Percentiles rank a stretch among this genome's conserved stretches.
These are phyloP conservation scores for Chlorella sp. DNA, from an alignment of 139 green algal species.

Conservation along the genomic window DNA sequence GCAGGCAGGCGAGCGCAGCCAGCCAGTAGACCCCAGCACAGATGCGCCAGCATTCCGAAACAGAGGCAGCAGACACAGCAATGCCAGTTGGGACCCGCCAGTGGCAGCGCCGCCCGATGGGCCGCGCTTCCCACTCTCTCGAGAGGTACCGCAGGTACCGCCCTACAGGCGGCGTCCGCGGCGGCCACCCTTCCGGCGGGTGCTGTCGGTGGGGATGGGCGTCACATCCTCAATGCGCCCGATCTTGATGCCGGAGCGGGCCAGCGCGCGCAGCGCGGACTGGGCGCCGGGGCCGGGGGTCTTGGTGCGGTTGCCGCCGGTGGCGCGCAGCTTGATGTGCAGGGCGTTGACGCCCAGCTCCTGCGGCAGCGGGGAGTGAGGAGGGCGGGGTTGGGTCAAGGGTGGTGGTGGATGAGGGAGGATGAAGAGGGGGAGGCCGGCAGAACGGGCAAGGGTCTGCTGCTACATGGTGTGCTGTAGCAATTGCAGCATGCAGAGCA, in stretches of 20 bases:
- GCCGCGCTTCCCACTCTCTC: background rate
- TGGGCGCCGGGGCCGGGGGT: conserved; percentile 97
- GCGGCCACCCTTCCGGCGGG: conserved; percentile 96
- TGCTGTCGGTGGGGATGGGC: conserved; percentile 98
- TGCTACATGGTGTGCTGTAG: background rate
- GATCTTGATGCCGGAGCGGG: conserved; percentile 99
- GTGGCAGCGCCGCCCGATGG: background rate
- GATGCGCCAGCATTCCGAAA: no score
- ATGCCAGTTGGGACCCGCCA: background rate
- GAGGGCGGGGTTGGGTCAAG: background rate
- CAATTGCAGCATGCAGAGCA: background rate
- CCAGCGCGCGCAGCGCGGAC: conserved; percentile 96
- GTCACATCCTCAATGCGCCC: conserved; percentile 99
- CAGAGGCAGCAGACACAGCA: background rate
- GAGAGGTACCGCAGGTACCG: background rate
- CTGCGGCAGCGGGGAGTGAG: conserved; percentile 57
- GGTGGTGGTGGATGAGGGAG: background rate
- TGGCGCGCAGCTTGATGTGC: conserved; percentile 99
- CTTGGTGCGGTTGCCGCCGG: conserved; percentile 99
- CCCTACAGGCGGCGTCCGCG: conserved; percentile 93
- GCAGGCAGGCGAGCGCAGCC: background rate
- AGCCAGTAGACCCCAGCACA: background rate
- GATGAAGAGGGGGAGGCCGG: background rate
- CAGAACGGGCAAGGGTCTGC: background rate
- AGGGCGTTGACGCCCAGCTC: conserved; percentile 98